Base-by-base conservation (phyloP, 306 rosid species). In the Dryas alaskensis region DNA sequence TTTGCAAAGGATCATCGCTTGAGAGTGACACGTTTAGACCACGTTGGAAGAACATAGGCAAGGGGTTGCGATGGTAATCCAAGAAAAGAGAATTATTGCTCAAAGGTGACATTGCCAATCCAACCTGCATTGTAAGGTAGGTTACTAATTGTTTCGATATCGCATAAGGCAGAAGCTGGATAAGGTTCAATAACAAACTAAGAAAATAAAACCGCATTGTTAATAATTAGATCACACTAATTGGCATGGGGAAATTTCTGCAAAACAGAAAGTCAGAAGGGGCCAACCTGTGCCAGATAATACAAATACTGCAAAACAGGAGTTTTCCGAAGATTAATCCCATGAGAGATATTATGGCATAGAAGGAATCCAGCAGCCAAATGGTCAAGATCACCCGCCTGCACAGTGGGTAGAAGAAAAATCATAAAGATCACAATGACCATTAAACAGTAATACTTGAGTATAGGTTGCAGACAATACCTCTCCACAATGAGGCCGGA, bases 401-500 rank as follows among this genome's bases (percentile, higher is more conserved):
- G 86, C 76, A 74, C 17, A 60, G 45, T 27, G 37, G 37, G 37
- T 27, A 16, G 48, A 67, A 66, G 60, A 31, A 70, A 47, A 74
- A 63, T 49, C 72, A 64, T 76, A 12, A 66, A 47, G 58, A 75
- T 53, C 80, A 48, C 53, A 80, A 64, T 14, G 10, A 82, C 70
- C 72, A 19, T 55, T 45, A 46, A 16, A 45, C 59, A 60, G 58
- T 22, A 65, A 78, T 45, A 37, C 68, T 4, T 16, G 77, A 57
- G 51, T 44, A 31, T 40, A 31, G 51, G 75, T 52, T 8, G 55
- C 47, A 46, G 77, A 82, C 61, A 61, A 85, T 53, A 92, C 98
- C 96, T 92, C 98, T 75, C 98, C 98, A 76, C 92, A 90, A 74
- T 90, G 98, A 58, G 98, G 96, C 58, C 92, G 92, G 62, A 88